phyloP scores from a whole-genome alignment of 2,329 filamentous ascomycete species.

The Hypoxylon sp. region DNA sequence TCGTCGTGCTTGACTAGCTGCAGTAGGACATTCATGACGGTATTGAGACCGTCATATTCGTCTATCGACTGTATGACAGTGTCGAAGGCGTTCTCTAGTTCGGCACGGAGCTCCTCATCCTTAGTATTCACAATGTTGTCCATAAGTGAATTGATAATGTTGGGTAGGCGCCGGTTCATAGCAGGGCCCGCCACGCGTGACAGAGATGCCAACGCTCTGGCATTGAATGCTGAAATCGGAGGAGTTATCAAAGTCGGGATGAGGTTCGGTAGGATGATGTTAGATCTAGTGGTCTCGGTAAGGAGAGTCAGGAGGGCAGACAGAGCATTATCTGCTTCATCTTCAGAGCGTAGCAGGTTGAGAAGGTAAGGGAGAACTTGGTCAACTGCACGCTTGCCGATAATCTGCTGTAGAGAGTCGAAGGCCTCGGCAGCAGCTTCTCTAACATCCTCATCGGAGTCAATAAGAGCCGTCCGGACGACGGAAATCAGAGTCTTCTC shows the following conservation, averaged over 20 bases:
- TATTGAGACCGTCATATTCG: slow-evolving; percentile 95
- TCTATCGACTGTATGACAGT: slow-evolving; percentile 93
- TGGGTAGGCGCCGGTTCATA: slow-evolving; percentile 91
- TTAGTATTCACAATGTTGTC: slow-evolving; percentile 87
- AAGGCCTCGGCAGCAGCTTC: slow-evolving; percentile 98
- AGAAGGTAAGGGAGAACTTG: slow-evolving; percentile 95
- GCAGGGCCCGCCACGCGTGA: slow-evolving; percentile 90
- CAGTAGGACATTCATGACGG: slow-evolving; percentile 93
- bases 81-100: slow-evolving; percentile 87
- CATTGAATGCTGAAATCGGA: slow-evolving; percentile 95
- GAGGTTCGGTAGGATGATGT: slow-evolving; percentile 95
- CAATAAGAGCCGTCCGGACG: slow-evolving; percentile 91
- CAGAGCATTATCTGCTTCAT: slow-evolving; percentile 91
- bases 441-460: slow-evolving; percentile 89
- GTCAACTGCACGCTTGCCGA: slow-evolving; percentile 95
- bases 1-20: slow-evolving; percentile 92
- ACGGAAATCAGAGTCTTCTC: slow-evolving; percentile 96
- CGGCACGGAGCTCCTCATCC: slow-evolving; percentile 79
- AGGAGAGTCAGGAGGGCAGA: slow-evolving; percentile 93
- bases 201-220: slow-evolving; percentile 90
- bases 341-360: slow-evolving; percentile 86
- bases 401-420: slow-evolving; percentile 91
- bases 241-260: slow-evolving; percentile 92
- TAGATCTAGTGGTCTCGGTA: slow-evolving; percentile 92
- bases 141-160: slow-evolving; percentile 93